phyloP scores from a whole-genome alignment of 495 filamentous ascomycete species.

The Penicillium canescens region DNA sequence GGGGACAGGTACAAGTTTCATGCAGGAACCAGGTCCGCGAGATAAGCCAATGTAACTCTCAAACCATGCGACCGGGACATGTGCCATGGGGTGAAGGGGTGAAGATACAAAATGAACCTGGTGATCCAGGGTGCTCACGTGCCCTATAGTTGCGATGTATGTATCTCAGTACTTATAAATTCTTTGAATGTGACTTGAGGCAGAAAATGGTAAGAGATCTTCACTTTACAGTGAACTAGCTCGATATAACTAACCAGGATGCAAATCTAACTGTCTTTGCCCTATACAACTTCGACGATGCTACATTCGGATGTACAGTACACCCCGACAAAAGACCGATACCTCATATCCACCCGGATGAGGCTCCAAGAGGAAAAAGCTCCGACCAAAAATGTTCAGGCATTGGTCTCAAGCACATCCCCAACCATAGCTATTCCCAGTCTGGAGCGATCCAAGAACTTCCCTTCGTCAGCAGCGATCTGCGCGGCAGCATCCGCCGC shows the following conservation, averaged over 20 bases:
- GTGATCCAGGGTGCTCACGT: not conserved
- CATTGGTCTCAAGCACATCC: constrained; percentile 20
- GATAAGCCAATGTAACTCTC: constrained; percentile 21
- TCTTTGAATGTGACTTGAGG: not conserved
- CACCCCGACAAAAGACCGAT: not conserved
- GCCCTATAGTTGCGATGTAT: not conserved
- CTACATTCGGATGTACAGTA: not conserved
- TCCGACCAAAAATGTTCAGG: constrained; percentile 1
- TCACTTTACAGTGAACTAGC: no score
- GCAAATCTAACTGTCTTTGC: not conserved
- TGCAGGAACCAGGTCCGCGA: constrained; percentile 23
- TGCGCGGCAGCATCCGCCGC: constrained; percentile 20
- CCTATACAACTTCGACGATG: not conserved
- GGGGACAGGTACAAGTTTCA: not conserved
- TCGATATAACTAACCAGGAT: not conserved
- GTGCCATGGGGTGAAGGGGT: constrained; percentile 7
- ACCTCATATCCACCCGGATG: not conserved
- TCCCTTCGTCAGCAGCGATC: constrained; percentile 32
- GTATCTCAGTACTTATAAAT: not conserved
- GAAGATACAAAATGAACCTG: not conserved
- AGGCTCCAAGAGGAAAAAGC: not conserved
- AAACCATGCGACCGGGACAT: constrained; percentile 25
- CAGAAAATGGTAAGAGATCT: no score
- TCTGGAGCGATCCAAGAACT: constrained; percentile 31
- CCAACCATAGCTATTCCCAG: constrained; percentile 28